Conservation (phyloP, 257 asterid species). For the Penstemon eatonii region DNA sequence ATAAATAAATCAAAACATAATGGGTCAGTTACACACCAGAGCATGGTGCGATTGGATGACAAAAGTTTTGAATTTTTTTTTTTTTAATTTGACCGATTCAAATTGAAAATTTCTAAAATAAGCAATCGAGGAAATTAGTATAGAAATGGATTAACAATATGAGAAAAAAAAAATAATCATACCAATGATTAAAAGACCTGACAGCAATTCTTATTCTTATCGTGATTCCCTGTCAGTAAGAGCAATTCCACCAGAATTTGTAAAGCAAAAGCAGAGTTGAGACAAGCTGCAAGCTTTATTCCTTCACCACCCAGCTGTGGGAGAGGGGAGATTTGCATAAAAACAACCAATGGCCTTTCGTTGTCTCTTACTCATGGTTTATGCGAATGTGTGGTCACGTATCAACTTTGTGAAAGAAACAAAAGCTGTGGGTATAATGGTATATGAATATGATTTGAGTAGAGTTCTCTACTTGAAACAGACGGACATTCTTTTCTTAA, state of each 20-base stretch:
- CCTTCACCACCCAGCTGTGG: constrained; percentile 28
- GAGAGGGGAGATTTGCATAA: constrained; percentile 25
- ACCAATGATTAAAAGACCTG: constrained; percentile 30
- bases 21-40: too few relatives aligned
- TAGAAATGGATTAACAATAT: constrained; percentile 25
- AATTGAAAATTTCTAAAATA: background rate
- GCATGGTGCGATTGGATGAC: too few relatives aligned
- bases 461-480: constrained; percentile 26
- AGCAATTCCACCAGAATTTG: constrained; percentile 32
- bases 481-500: constrained; percentile 31
- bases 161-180: constrained; percentile 8
- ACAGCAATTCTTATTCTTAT: constrained; percentile 18
- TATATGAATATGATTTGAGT: constrained; percentile 31
- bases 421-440: constrained; percentile 20
- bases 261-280: constrained; percentile 34
- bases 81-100: too few relatives aligned
- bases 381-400: constrained; percentile 32
- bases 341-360: constrained; percentile 1
- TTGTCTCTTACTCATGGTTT: constrained; percentile 23
- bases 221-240: constrained; percentile 28
- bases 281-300: constrained; percentile 31
- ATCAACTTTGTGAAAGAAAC: constrained; percentile 30
- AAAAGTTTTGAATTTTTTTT: too few relatives aligned
- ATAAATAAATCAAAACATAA: too few relatives aligned
- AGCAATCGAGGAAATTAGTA: constrained; percentile 29